These are phyloP conservation scores for Colletotrichum sidae DNA, from an alignment of 2,329 filamentous ascomycete genomes.

Conservation along the genomic window DNA sequence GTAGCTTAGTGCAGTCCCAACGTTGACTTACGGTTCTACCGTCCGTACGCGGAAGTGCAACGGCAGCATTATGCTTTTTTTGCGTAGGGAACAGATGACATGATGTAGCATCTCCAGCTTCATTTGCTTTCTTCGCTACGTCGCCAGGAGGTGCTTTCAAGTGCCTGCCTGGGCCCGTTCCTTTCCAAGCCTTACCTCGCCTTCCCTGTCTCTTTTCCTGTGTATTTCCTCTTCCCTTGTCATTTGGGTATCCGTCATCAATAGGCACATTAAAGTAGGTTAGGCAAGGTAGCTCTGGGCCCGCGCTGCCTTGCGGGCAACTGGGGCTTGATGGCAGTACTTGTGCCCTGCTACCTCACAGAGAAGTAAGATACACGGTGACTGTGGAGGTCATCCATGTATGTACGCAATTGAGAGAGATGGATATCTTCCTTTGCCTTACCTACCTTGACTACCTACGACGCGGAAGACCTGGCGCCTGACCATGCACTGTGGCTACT, in stretches of 20 bases:
- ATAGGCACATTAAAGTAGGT: background rate
- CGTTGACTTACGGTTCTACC: conserved; percentile 8
- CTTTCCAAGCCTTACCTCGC: conserved; percentile 27
- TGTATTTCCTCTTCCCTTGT: conserved; percentile 18
- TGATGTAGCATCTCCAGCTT: conserved; percentile 36
- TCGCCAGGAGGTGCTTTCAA: conserved; percentile 30
- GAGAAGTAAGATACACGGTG: no score
- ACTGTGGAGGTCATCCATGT: no score
- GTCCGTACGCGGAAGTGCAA: background rate
- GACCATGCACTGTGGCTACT: no score
- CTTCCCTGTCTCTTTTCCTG: conserved; percentile 23
- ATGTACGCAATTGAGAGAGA: no score
- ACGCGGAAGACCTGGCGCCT: no score
- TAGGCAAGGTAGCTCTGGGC: background rate
- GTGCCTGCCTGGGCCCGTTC: conserved; percentile 12
- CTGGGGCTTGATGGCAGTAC: background rate
- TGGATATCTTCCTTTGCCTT: no score
- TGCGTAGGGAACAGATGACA: conserved; percentile 30
- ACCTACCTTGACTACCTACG: no score
- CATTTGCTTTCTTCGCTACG: conserved; percentile 36
- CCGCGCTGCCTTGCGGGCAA: background rate
- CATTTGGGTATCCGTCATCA: background rate
- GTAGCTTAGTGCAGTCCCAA: conserved; percentile 5
- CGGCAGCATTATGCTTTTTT: conserved; percentile 4
- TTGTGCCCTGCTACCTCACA: no score